A percentile compares a stretch with the other conserved stretches of the same genome.
phyloP scores from a whole-genome alignment of 2,329 filamentous ascomycete genomes.

The Fusarium longipes region DNA sequence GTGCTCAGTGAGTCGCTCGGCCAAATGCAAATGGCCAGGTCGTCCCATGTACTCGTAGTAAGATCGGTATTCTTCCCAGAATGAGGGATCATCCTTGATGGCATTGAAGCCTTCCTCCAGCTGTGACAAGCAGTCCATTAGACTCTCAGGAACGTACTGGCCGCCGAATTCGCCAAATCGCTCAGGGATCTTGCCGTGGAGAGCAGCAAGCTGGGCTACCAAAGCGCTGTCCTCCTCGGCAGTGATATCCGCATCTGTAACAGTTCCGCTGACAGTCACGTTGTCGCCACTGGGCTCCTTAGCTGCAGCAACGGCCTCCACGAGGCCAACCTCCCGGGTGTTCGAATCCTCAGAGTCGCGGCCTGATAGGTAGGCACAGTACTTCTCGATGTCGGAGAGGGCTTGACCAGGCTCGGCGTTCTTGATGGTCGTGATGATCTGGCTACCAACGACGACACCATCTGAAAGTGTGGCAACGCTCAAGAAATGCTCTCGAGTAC shows the following conservation, averaged over 20 bases:
- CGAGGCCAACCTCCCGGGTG: slow-evolving; percentile 75
- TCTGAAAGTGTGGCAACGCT: slow-evolving; percentile 87
- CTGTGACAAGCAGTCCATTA: slow-evolving; percentile 96
- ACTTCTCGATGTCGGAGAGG: slow-evolving; percentile 82
- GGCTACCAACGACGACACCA: slow-evolving; percentile 95
- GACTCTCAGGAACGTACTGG: slow-evolving; percentile 95
- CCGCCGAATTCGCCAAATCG: slow-evolving; percentile 97
- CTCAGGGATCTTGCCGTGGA: slow-evolving; percentile 83
- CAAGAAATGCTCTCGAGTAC: slow-evolving; percentile 92
- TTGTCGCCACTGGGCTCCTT: slow-evolving; percentile 51
- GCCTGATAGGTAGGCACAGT: slow-evolving; percentile 77
- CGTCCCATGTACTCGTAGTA: slow-evolving; percentile 98
- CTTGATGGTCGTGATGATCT: slow-evolving; percentile 84
- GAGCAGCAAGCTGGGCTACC: slow-evolving; percentile 84
- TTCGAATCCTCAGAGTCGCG: slow-evolving; percentile 54
- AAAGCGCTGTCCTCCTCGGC: slow-evolving; percentile 68
- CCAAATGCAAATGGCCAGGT: slow-evolving; percentile 89
- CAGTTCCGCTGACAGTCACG: slow-evolving; percentile 67
- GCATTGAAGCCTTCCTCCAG: slow-evolving; percentile 91
- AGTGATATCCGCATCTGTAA: slow-evolving; percentile 75
- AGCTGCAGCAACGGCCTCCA: slow-evolving; percentile 73
- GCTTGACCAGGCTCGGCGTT: slow-evolving; percentile 49
- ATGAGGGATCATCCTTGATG: slow-evolving; percentile 85
- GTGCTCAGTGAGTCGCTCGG: slow-evolving; percentile 86
- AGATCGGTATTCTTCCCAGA: slow-evolving; percentile 96